These are phyloP conservation scores for Candida dajiaensis DNA, from an alignment of 805 yeast genomes.

Conservation along the genomic window DNA sequence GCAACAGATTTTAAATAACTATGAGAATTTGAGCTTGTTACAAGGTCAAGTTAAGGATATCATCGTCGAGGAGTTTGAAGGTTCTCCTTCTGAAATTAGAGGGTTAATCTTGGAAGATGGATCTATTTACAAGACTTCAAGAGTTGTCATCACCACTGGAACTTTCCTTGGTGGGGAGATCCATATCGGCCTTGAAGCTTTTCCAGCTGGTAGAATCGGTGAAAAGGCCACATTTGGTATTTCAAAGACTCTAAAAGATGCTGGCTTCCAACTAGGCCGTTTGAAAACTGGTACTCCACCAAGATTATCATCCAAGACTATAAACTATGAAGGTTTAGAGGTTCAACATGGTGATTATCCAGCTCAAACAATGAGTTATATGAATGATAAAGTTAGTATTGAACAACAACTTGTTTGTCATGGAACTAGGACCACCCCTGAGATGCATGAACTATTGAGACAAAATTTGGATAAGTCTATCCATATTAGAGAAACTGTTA, in stretches of 20 bases:
- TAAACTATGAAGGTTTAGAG: constrained; percentile 58
- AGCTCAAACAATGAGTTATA: constrained; percentile 84
- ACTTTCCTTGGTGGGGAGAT: constrained; percentile 93
- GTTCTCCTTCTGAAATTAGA: constrained; percentile 31
- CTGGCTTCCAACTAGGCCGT: constrained; percentile 82
- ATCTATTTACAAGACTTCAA: constrained; percentile 46
- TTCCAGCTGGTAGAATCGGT: constrained; percentile 91
- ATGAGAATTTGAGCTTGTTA: constrained; percentile 46
- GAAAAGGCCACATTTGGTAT: constrained; percentile 90
- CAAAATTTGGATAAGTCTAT: constrained; percentile 74
- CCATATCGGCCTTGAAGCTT: constrained; percentile 75
- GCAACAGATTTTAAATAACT: constrained; percentile 58
- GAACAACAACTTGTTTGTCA: constrained; percentile 62
- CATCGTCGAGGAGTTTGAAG: constrained; percentile 44
- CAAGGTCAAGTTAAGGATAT: constrained; percentile 84
- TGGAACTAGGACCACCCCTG: constrained; percentile 72
- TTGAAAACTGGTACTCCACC: constrained; percentile 98
- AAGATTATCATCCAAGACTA: constrained; percentile 64
- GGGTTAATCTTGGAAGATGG: constrained; percentile 79
- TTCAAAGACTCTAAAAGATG: constrained; percentile 65
- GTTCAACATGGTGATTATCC: constrained; percentile 77
- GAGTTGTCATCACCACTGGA: constrained; percentile 90
- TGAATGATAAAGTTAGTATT: constrained; percentile 65
- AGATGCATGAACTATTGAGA: constrained; percentile 63
- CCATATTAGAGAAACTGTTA: constrained; percentile 89